These are phyloP conservation scores for Amauroascus niger DNA, from an alignment of 2,329 filamentous ascomycete genomes.

Conservation along the genomic window DNA sequence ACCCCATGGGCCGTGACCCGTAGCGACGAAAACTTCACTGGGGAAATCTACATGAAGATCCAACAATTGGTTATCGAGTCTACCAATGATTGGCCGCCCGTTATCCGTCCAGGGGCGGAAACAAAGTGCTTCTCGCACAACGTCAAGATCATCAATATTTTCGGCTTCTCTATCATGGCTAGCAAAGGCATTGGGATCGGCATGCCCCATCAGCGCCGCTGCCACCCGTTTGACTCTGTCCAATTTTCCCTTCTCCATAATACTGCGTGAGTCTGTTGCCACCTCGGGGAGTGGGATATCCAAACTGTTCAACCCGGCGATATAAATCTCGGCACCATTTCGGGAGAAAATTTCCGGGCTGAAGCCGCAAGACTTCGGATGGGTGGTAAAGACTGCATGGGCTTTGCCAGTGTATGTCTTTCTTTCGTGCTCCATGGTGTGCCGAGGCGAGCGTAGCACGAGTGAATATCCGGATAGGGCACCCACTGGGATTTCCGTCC, in stretches of 20 bases:
- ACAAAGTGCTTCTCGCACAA: constrained; percentile 58
- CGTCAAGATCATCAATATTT: constrained; percentile 46
- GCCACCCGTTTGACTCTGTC: constrained; percentile 26
- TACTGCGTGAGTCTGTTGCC: constrained; percentile 32
- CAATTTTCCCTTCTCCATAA: constrained; percentile 38
- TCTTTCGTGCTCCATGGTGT: constrained; percentile 24
- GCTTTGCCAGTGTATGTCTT: constrained; percentile 40
- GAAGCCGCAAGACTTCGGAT: constrained; percentile 44
- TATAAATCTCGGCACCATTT: constrained; percentile 57
- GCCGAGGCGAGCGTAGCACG: constrained; percentile 52
- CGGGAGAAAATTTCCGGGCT: constrained; percentile 64
- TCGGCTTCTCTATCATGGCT: constrained; percentile 21
- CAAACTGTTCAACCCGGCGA: constrained; percentile 60
- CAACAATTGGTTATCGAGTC: constrained; percentile 48
- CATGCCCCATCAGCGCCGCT: constrained; percentile 28
- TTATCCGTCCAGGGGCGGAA: constrained; percentile 60
- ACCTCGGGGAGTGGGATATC: constrained; percentile 50
- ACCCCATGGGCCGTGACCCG: constrained; percentile 70
- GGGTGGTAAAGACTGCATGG: constrained; percentile 60
- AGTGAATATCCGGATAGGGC: constrained; percentile 63
- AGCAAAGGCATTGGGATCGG: constrained; percentile 13
- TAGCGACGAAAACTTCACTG: constrained; percentile 58
- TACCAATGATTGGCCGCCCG: constrained; percentile 54
- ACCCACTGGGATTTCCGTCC: constrained; percentile 46
- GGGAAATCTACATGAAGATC: constrained; percentile 41